Evolutionary conservation across 495 filamentous ascomycete species (phyloP).

Genomic region (Penicillium crystallinum): DNA sequence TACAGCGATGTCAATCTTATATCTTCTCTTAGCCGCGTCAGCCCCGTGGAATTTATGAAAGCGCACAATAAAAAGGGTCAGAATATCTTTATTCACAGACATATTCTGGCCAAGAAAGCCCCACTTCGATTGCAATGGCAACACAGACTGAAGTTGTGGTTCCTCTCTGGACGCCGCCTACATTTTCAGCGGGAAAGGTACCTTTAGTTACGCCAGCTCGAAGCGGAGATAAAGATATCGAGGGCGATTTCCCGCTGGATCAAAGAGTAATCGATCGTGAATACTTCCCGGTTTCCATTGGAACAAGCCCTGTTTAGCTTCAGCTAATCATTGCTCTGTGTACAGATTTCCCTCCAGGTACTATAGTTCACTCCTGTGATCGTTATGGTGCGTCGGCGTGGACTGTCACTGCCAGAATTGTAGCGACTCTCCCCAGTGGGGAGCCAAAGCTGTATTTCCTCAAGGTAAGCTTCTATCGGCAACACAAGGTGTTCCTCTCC

Average conservation of each 20-base stretch:
- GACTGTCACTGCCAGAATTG: not conserved
- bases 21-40: not conserved
- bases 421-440: not conserved
- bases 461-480: not conserved
- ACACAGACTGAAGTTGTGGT: not conserved
- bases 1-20: not conserved
- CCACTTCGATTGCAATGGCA: not conserved
- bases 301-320: not conserved
- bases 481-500: not conserved
- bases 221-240: not conserved
- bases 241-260: not conserved
- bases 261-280: not conserved
- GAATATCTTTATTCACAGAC: no score
- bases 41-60: no score
- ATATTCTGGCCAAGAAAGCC: no score
- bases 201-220: not conserved
- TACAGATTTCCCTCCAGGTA: not conserved
- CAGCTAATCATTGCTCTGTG: not conserved
- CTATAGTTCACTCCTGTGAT: not conserved
- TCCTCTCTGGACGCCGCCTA: not conserved
- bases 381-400: slow-evolving; percentile 1
- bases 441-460: not conserved
- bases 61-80: no score
- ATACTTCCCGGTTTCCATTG: not conserved
- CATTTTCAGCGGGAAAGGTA: not conserved